phyloP scores from a whole-genome alignment of 352 stramenopile genomes.

The Phytopythium ostracodes region DNA sequence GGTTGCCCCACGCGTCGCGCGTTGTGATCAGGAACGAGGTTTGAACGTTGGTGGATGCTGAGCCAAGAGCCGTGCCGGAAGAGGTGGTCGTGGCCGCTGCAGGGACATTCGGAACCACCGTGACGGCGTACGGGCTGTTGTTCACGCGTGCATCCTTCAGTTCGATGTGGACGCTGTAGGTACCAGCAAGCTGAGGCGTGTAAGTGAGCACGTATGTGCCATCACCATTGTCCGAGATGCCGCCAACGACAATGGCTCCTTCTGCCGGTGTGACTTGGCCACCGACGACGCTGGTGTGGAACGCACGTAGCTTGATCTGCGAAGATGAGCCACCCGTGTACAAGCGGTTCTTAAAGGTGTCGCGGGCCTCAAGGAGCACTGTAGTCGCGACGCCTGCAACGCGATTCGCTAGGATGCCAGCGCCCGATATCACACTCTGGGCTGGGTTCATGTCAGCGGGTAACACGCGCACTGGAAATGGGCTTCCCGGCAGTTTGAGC shows the following conservation, averaged over 20 bases:
- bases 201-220: slow-evolving; percentile 49
- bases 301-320: slow-evolving; percentile 33
- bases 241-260: slow-evolving; percentile 23
- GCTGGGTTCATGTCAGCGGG: slow-evolving; percentile 36
- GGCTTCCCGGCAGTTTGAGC: slow-evolving; percentile 28
- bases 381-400: slow-evolving; percentile 40
- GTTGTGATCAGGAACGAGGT: slow-evolving; percentile 53
- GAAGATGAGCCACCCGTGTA: slow-evolving; percentile 21
- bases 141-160: slow-evolving; percentile 38
- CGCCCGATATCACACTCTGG: slow-evolving; percentile 39
- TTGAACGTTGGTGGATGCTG: slow-evolving; percentile 52
- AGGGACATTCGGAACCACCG: slow-evolving; percentile 39
- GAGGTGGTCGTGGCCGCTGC: slow-evolving; percentile 40
- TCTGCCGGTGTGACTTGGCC: neutral
- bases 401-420: slow-evolving; percentile 35
- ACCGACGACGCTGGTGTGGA: slow-evolving; percentile 16
- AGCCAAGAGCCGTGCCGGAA: slow-evolving; percentile 25
- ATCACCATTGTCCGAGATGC: slow-evolving; percentile 39
- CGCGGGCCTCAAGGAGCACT: slow-evolving; percentile 39
- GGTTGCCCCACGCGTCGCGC: slow-evolving; percentile 53
- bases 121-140: slow-evolving; percentile 60
- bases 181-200: slow-evolving; percentile 34
- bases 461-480: slow-evolving; percentile 38
- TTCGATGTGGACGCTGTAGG: slow-evolving; percentile 42
- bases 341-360: slow-evolving; percentile 59